Conservation (phyloP, 2,329 filamentous ascomycete genomes). For the Gnomoniopsis smithogilvyi region DNA sequence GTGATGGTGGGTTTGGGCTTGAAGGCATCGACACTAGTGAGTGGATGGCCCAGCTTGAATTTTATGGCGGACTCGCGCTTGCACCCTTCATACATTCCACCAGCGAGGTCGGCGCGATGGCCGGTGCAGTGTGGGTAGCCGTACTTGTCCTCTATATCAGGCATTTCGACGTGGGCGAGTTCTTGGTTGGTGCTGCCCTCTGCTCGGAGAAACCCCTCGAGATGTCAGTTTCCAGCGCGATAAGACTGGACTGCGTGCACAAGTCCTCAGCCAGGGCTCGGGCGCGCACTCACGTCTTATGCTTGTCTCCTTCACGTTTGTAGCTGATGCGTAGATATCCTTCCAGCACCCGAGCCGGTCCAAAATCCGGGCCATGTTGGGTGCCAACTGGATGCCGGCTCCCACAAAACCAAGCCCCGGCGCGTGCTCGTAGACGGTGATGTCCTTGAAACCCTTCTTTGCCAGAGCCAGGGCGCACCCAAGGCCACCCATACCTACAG, state of each 20-base stretch:
- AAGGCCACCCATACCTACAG: constrained; percentile 73
- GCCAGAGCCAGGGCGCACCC: constrained; percentile 70
- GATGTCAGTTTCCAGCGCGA: background rate
- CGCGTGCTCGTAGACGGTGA: constrained; percentile 72
- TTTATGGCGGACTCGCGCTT: constrained; percentile 56
- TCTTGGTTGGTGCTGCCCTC: constrained; percentile 68
- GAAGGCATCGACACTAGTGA: constrained; percentile 56
- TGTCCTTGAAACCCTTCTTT: constrained; percentile 70
- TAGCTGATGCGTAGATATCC: constrained; percentile 67
- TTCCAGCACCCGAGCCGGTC: constrained; percentile 71
- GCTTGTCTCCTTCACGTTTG: constrained; percentile 67
- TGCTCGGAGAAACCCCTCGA: constrained; percentile 21
- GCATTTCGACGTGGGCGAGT: constrained; percentile 67
- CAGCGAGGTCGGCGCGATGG: constrained; percentile 70
- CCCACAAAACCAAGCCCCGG: constrained; percentile 76
- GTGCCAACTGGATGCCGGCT: constrained; percentile 79
- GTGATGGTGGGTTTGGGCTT: constrained; percentile 58
- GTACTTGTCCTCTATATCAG: constrained; percentile 65
- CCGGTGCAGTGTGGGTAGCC: constrained; percentile 77
- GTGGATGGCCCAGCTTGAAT: constrained; percentile 63
- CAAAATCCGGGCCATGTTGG: constrained; percentile 76
- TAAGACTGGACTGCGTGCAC: background rate
- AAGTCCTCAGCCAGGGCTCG: background rate
- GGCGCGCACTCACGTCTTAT: constrained; percentile 55
- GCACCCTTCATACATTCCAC: constrained; percentile 69